Evolutionary conservation across 2,329 filamentous ascomycete genomes (phyloP).

Genomic region (Sphaerostilbella broomeana): DNA sequence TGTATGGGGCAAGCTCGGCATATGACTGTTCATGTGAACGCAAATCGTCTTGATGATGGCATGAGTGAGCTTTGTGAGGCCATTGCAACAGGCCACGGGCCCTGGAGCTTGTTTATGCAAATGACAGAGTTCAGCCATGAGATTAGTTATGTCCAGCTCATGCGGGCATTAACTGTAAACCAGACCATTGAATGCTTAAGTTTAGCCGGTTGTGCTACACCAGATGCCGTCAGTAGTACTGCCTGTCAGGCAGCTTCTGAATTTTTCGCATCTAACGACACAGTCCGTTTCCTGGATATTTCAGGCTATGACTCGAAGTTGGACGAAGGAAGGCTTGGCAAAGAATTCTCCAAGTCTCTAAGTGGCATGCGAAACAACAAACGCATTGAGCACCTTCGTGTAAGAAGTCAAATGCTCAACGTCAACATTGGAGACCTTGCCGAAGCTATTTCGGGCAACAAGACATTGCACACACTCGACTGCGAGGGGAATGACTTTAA

Average conservation of each 20-base stretch:
- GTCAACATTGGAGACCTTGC: conserved; percentile 48
- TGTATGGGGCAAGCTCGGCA: conserved; percentile 43
- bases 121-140: conserved; percentile 53
- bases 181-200: conserved; percentile 46
- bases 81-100: conserved; percentile 41
- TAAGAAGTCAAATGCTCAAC: conserved; percentile 51
- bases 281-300: conserved; percentile 47
- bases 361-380: conserved; percentile 40
- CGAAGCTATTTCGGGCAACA: conserved; percentile 42
- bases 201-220: conserved; percentile 47
- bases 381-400: conserved; percentile 42
- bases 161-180: conserved; percentile 44
- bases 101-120: conserved; percentile 45
- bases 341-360: conserved; percentile 45
- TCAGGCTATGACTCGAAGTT: conserved; percentile 52
- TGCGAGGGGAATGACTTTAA: conserved; percentile 51
- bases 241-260: conserved; percentile 42
- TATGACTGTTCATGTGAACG: conserved; percentile 43
- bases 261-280: conserved; percentile 46
- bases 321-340: conserved; percentile 50
- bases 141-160: conserved; percentile 43
- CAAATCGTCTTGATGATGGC: conserved; percentile 47
- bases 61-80: conserved; percentile 44
- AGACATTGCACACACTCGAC: conserved; percentile 45
- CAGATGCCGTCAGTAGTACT: conserved; percentile 38